A percentile compares a stretch with the other conserved stretches of the same genome.
These are phyloP conservation scores for Sesbania bispinosa DNA, from an alignment of 306 rosid species.

Conservation along the genomic window DNA sequence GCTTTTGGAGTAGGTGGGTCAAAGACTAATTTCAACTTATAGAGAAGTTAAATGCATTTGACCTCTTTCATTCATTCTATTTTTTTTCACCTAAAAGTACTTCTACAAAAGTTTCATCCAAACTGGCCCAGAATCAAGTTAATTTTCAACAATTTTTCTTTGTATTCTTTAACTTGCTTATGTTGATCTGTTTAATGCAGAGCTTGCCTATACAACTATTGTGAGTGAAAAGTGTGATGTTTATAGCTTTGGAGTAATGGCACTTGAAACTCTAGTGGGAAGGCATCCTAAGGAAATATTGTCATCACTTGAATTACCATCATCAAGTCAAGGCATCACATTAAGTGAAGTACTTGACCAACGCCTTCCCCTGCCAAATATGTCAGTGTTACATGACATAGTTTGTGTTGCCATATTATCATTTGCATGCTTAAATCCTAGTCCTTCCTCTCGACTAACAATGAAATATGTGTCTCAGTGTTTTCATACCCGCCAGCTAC, in stretches of 20 bases:
- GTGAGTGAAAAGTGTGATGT: slow-evolving; percentile 26
- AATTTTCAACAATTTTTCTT: not conserved
- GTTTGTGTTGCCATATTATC: not conserved
- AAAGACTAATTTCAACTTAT: no score
- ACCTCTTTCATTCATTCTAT: no score
- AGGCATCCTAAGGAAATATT: slow-evolving; percentile 11
- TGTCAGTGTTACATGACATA: not conserved
- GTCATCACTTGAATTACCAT: not conserved
- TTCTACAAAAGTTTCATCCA: no score
- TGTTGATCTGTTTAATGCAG: not conserved
- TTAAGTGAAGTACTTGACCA: slow-evolving; percentile 1
- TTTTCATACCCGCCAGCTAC: not conserved
- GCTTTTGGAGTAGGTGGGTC: no score
- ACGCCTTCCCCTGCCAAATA: not conserved
- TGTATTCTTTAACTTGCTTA: not conserved
- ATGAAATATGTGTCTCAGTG: not conserved
- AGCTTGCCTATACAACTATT: slow-evolving; percentile 15
- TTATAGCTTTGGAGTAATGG: slow-evolving; percentile 23
- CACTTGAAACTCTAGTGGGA: slow-evolving; percentile 22
- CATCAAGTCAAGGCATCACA: not conserved
- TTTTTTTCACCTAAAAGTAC: no score
- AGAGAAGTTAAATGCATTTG: no score
- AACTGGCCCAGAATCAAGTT: no score
- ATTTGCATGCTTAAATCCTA: slow-evolving; percentile 14
- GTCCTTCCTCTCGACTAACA: not conserved